These are phyloP conservation scores for Dianthus caryophyllus DNA, from an alignment of 148 eudicot genomes.

Conservation along the genomic window DNA sequence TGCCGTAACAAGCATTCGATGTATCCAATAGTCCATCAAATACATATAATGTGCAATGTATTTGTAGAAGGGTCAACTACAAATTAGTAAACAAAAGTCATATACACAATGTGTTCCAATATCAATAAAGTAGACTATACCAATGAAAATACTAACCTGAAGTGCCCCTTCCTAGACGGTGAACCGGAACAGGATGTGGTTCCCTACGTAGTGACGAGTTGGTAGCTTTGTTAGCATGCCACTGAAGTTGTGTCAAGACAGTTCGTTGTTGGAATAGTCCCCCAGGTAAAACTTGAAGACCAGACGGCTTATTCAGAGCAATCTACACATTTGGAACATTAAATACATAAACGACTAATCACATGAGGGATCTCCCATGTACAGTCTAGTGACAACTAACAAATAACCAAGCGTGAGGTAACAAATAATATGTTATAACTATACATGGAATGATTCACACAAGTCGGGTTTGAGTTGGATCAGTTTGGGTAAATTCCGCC, in stretches of 20 bases:
- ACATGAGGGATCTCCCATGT: neutral
- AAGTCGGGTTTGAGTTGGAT: too few relatives aligned
- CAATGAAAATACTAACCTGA: slow-evolving; percentile 53
- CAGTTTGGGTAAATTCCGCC: too few relatives aligned
- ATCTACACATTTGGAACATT: slow-evolving; percentile 25
- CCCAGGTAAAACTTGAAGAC: slow-evolving; percentile 90
- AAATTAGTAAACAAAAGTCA: neutral
- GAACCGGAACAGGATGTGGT: slow-evolving; percentile 78
- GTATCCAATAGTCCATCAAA: too few relatives aligned
- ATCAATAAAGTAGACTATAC: neutral
- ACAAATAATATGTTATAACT: neutral
- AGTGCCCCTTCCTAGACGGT: slow-evolving; percentile 95
- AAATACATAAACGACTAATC: neutral
- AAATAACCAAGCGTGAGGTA: neutral
- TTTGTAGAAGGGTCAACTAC: neutral
- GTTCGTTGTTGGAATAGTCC: slow-evolving; percentile 97
- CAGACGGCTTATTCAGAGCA: slow-evolving; percentile 80
- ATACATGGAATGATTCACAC: too few relatives aligned
- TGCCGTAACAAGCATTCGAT: too few relatives aligned
- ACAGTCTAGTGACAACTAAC: neutral
- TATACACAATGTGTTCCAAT: neutral
- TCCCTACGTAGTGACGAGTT: slow-evolving; percentile 35
- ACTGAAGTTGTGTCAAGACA: slow-evolving; percentile 76
- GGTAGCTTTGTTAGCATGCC: slow-evolving; percentile 39
- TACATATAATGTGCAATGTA: neutral